A percentile compares a stretch with the other conserved stretches of the same genome.
phyloP scores from a whole-genome alignment of 106 monocot genomes.

The Dioscorea dumetorum region DNA sequence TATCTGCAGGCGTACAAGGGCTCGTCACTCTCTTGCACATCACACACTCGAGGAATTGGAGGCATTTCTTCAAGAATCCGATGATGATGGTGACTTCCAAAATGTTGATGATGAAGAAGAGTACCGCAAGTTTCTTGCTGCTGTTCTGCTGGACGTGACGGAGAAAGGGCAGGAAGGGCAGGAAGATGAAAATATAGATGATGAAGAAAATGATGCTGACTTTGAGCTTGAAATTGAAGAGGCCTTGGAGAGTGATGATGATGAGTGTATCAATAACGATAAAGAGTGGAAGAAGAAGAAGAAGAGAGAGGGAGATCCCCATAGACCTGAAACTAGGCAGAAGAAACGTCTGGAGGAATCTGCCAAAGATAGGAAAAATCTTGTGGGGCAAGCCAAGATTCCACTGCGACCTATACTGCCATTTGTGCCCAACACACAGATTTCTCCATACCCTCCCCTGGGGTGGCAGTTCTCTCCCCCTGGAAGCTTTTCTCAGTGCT shows the following conservation, averaged over 20 bases:
- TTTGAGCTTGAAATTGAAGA: slow-evolving; percentile 93
- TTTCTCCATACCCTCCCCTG: slow-evolving; percentile 12
- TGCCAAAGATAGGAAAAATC: slow-evolving; percentile 22
- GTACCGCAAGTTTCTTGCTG: slow-evolving; percentile 85
- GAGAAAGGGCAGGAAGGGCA: slow-evolving; percentile 17
- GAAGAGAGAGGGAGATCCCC: slow-evolving; percentile 14
- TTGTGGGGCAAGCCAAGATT: slow-evolving; percentile 24
- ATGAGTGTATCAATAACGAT: slow-evolving; percentile 32
- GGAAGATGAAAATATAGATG: slow-evolving; percentile 46
- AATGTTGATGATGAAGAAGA: slow-evolving; percentile 86
- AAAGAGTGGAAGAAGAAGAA: neutral
- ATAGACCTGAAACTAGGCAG: slow-evolving; percentile 63
- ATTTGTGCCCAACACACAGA: slow-evolving; percentile 23
- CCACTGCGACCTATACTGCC: slow-evolving; percentile 73
- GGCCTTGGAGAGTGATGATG: slow-evolving; percentile 77
- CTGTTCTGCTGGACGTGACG: slow-evolving; percentile 45
- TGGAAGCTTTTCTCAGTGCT: slow-evolving; percentile 14
- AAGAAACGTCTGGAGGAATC: slow-evolving; percentile 45
- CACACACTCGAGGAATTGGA: slow-evolving; percentile 87
- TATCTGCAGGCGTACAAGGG: slow-evolving; percentile 80
- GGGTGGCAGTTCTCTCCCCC: slow-evolving; percentile 20
- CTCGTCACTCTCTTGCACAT: slow-evolving; percentile 73
- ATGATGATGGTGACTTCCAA: slow-evolving; percentile 57
- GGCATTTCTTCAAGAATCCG: slow-evolving; percentile 93
- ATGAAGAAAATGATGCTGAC: slow-evolving; percentile 93